Conservation (phyloP, 169 alveolate species). For the Toxoplasma gondii region DNA sequence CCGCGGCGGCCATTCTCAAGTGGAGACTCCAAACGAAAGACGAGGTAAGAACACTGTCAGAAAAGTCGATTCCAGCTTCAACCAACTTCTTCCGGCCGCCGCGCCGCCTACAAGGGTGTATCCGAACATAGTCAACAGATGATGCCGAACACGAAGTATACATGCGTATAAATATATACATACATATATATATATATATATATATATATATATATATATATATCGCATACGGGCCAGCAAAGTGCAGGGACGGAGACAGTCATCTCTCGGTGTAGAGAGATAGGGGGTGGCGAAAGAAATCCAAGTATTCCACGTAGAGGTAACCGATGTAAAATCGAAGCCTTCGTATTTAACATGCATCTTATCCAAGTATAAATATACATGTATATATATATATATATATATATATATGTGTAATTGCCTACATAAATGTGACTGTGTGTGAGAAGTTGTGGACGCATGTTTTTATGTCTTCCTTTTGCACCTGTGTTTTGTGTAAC, state of each 20-base stretch:
- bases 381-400: not conserved
- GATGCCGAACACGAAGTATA: too few relatives aligned
- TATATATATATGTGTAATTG: not conserved
- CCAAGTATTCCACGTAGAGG: too few relatives aligned
- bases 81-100: not conserved
- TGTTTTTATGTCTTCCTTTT: not conserved
- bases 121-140: too few relatives aligned
- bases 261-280: too few relatives aligned
- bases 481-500: not conserved
- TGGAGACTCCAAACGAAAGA: constrained; percentile 62
- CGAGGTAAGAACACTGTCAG: constrained; percentile 37
- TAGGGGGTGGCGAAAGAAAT: too few relatives aligned
- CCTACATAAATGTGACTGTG: not conserved
- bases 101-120: too few relatives aligned
- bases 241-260: too few relatives aligned
- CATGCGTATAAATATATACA: not conserved
- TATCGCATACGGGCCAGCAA: too few relatives aligned
- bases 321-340: too few relatives aligned
- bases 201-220: too few relatives aligned
- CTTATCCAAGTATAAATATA: not conserved
- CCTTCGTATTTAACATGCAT: not conserved
- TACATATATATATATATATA: too few relatives aligned
- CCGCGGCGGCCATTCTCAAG: constrained; percentile 71
- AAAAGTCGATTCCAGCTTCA: not conserved
- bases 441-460: not conserved